Conservation (phyloP, 169 alveolate genomes). For the Pseudocohnilembus persalinus region DNA sequence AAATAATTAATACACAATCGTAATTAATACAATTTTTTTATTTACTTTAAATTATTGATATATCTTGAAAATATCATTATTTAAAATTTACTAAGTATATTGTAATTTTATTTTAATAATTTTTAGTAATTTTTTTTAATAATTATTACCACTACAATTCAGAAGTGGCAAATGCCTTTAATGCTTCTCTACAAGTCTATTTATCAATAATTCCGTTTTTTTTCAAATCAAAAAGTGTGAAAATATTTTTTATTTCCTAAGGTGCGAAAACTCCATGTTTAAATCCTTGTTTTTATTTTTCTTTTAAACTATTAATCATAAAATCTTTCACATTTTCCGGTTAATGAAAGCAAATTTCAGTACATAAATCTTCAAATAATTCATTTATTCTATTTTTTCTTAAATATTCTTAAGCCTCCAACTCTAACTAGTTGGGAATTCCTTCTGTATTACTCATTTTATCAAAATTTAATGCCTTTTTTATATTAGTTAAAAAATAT, state of each 20-base stretch:
- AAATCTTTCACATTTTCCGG: constrained; percentile 52
- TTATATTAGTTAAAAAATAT: no score
- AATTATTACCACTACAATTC: constrained; percentile 26
- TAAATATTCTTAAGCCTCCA: constrained; percentile 55
- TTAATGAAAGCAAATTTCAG: constrained; percentile 53
- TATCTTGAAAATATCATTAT: no score
- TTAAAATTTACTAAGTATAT: no score
- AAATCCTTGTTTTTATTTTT: constrained; percentile 55
- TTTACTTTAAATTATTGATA: no score
- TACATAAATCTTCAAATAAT: constrained; percentile 57
- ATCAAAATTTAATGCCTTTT: no score
- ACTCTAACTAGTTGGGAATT: constrained; percentile 16
- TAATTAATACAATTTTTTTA: no score
- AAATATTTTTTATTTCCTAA: constrained; percentile 59
- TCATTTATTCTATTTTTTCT: constrained; percentile 56
- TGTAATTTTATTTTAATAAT: no score
- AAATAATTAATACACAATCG: no score
- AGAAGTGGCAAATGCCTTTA: constrained; percentile 52
- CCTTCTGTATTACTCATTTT: no score
- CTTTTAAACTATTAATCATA: constrained; percentile 47
- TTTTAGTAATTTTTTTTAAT: no score
- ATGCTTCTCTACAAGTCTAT: constrained; percentile 52
- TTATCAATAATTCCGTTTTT: constrained; percentile 53
- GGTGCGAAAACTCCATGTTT: constrained; percentile 56
- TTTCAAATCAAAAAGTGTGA: constrained; percentile 60